phyloP scores from a whole-genome alignment of 129 eudicot species.

The Artemisia tridentata region DNA sequence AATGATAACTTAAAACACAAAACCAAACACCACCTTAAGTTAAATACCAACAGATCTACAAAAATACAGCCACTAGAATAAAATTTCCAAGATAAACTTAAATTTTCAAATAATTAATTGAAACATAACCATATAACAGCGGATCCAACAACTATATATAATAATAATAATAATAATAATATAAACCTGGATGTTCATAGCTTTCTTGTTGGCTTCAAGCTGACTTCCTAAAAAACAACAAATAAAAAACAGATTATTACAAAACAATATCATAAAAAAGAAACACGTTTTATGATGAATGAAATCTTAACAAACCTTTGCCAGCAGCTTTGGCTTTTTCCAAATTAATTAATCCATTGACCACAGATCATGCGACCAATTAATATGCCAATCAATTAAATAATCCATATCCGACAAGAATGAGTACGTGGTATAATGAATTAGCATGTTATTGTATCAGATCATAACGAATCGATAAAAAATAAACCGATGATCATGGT shows the following conservation, averaged over 20 bases:
- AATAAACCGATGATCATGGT: no score
- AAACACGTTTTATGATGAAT: neutral
- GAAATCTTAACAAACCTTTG: conserved; percentile 31
- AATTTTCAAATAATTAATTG: neutral
- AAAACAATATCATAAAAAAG: neutral
- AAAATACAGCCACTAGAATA: neutral
- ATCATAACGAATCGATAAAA: no score
- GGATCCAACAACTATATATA: neutral
- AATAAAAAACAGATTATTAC: conserved; percentile 10
- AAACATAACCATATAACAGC: neutral
- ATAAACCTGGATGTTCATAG: conserved; percentile 70
- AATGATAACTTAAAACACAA: neutral
- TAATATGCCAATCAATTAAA: no score
- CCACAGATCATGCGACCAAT: no score
- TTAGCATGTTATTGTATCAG: no score
- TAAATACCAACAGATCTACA: conserved; percentile 23
- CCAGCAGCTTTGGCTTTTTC: conserved; percentile 64
- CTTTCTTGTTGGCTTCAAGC: conserved; percentile 78
- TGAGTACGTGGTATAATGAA: no score
- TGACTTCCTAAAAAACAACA: conserved; percentile 61
- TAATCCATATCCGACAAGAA: no score
- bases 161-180: no score
- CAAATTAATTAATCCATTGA: no score
- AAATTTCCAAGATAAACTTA: neutral
- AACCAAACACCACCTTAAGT: neutral